A percentile compares a stretch with the other conserved stretches of the same genome.
phyloP scores from a whole-genome alignment of 1,284 basidiomycete species.

The Boletus subluridellus region DNA sequence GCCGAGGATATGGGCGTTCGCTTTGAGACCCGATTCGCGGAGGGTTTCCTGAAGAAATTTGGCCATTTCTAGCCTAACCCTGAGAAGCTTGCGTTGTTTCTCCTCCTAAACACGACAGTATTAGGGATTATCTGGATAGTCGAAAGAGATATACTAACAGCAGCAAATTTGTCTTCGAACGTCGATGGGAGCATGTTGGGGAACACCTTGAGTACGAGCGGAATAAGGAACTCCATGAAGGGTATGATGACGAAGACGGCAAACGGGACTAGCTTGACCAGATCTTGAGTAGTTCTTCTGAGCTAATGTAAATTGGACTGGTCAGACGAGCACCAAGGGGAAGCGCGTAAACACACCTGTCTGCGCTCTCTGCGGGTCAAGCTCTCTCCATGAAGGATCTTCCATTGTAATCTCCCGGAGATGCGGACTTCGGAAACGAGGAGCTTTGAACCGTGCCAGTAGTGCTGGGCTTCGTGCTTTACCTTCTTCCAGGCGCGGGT shows the following conservation, averaged over 20 bases:
- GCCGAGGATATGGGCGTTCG: constrained; percentile 87
- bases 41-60: constrained; percentile 99
- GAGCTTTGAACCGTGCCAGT: constrained; percentile 96
- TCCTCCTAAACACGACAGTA: constrained; percentile 66
- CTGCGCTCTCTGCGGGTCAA: constrained; percentile 91
- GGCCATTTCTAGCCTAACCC: constrained; percentile 96
- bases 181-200: constrained; percentile 99
- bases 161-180: constrained; percentile 95
- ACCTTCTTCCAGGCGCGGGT: constrained; percentile 83
- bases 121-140: background rate
- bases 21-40: constrained; percentile 88
- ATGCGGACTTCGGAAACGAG: constrained; percentile 94
- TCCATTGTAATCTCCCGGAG: constrained; percentile 83
- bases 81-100: constrained; percentile 93
- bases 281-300: constrained; percentile 88
- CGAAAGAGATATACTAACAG: constrained; percentile 47
- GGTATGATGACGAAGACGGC: constrained; percentile 94
- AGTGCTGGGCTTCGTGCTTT: constrained; percentile 95
- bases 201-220: constrained; percentile 95
- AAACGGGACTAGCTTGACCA: constrained; percentile 92
- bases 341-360: constrained; percentile 58
- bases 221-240: constrained; percentile 98
- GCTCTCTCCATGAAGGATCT: constrained; percentile 87
- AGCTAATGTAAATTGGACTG: constrained; percentile 48
- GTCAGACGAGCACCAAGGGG: constrained; percentile 4